Evolutionary conservation across 805 yeast genomes (phyloP).

Genomic region (Suhomyces emberorum): DNA sequence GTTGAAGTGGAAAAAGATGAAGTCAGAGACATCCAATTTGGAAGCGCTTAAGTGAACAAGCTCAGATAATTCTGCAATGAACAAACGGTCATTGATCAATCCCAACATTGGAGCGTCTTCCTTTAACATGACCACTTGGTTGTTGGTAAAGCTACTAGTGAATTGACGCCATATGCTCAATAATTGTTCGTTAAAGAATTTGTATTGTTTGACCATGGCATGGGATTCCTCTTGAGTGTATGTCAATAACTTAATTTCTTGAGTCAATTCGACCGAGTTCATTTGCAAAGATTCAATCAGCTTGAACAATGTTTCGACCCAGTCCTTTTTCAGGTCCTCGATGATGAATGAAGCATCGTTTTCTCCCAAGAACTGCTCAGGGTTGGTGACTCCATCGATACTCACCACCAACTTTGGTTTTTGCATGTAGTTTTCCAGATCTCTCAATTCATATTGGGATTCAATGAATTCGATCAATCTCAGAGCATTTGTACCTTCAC

Average conservation of each 20-base stretch:
- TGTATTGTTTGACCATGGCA: constrained; percentile 15
- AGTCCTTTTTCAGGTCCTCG: constrained; percentile 8
- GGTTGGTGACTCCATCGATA: constrained; percentile 41
- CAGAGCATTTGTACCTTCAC: constrained; percentile 25
- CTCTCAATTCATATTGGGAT: constrained; percentile 10
- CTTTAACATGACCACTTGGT: background rate
- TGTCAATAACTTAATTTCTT: constrained; percentile 20
- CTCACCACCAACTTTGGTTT: constrained; percentile 35
- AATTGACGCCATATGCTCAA: constrained; percentile 36
- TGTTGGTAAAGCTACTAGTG: constrained; percentile 10
- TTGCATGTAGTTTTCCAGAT: constrained; percentile 1
- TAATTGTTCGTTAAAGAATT: constrained; percentile 29
- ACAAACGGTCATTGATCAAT: constrained; percentile 44
- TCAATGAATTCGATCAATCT: constrained; percentile 24
- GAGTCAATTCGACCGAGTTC: constrained; percentile 18
- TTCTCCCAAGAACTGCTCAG: constrained; percentile 24
- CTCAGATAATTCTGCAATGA: constrained; percentile 48
- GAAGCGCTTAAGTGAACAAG: constrained; percentile 37
- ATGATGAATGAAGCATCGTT: constrained; percentile 21
- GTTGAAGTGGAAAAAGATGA: constrained; percentile 38
- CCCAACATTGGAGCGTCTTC: constrained; percentile 12
- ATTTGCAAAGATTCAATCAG: constrained; percentile 4
- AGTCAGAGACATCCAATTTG: constrained; percentile 17
- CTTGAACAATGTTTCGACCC: constrained; percentile 17
- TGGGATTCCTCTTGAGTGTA: constrained; percentile 5